A percentile compares a stretch with the other conserved stretches of the same genome.
phyloP scores from a whole-genome alignment of 75 land plant species.

The Pinus tabuliformis region DNA sequence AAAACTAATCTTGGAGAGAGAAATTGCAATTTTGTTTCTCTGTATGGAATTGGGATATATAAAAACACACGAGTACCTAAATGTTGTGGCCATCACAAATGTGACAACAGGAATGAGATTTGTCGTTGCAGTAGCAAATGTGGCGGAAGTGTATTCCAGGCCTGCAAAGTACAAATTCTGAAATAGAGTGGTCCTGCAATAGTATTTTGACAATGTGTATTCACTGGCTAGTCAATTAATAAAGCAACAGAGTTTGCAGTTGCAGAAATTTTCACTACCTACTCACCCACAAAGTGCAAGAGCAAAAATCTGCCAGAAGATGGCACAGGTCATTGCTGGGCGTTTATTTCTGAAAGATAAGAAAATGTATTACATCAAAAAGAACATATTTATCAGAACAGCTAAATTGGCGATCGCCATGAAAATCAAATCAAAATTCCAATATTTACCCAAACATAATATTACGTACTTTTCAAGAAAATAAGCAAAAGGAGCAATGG shows the following conservation, averaged over 20 bases:
- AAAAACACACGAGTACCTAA: constrained; percentile 21
- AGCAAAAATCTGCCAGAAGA: constrained; percentile 1
- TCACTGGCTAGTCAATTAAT: no score
- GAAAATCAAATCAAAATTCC: no score
- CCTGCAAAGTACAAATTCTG: constrained; percentile 28
- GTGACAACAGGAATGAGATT: constrained; percentile 58
- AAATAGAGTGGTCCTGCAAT: constrained; percentile 20
- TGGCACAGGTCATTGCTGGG: constrained; percentile 5
- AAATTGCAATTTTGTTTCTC: no score
- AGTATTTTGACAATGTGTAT: no score
- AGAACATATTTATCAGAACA: no score
- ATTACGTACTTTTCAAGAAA: constrained; percentile 6
- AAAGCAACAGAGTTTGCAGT: no score
- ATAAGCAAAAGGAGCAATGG: constrained; percentile 11
- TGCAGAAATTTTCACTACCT: no score
- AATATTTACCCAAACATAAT: no score
- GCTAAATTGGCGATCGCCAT: no score
- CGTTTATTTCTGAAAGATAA: background rate
- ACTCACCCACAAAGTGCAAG: constrained; percentile 1
- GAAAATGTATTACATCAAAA: background rate
- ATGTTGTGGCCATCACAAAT: constrained; percentile 39
- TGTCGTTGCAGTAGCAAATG: constrained; percentile 49
- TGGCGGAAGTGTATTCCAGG: constrained; percentile 42
- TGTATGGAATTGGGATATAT: no score
- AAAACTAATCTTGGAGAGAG: no score